Evolutionary conservation across 805 yeast genomes (phyloP).

Genomic region (Teunomyces stri): DNA sequence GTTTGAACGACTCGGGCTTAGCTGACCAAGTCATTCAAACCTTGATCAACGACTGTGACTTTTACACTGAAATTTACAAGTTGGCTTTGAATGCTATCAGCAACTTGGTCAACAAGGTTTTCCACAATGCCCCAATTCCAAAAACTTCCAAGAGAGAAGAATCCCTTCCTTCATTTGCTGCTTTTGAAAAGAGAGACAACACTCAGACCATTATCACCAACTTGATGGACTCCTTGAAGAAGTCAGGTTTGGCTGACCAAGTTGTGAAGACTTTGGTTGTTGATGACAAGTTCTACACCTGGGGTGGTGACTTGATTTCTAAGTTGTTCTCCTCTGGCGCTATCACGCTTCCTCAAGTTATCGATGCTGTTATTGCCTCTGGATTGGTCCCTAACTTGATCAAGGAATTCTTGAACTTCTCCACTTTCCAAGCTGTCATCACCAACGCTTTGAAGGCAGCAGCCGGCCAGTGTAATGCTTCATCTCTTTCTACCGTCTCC

Average conservation of each 20-base stretch:
- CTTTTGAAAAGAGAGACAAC: slow-evolving; percentile 7
- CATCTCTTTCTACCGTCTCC: slow-evolving; percentile 23
- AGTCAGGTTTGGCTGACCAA: slow-evolving; percentile 40
- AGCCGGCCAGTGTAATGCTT: slow-evolving; percentile 34
- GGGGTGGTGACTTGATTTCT: slow-evolving; percentile 37
- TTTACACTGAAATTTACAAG: slow-evolving; percentile 39
- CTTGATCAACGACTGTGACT: slow-evolving; percentile 36
- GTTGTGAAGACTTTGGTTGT: slow-evolving; percentile 38
- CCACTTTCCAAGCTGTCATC: slow-evolving; percentile 38
- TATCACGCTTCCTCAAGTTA: slow-evolving; percentile 24
- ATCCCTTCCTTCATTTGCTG: background rate
- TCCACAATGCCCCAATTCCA: background rate
- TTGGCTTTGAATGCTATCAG: slow-evolving; percentile 30
- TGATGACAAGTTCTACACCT: slow-evolving; percentile 34
- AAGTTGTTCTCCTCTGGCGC: slow-evolving; percentile 29
- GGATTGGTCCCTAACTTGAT: slow-evolving; percentile 38
- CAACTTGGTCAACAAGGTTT: slow-evolving; percentile 22
- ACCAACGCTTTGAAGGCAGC: slow-evolving; percentile 45
- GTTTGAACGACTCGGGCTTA: slow-evolving; percentile 43
- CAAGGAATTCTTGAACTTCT: slow-evolving; percentile 36
- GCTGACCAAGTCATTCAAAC: slow-evolving; percentile 34
- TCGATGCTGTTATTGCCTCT: slow-evolving; percentile 31
- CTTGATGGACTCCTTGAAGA: slow-evolving; percentile 43
- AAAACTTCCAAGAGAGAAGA: slow-evolving; percentile 21
- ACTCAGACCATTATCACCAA: slow-evolving; percentile 18